Evolutionary conservation across 208 protist species (phyloP).

Genomic region (Tetramitus jugosus): DNA sequence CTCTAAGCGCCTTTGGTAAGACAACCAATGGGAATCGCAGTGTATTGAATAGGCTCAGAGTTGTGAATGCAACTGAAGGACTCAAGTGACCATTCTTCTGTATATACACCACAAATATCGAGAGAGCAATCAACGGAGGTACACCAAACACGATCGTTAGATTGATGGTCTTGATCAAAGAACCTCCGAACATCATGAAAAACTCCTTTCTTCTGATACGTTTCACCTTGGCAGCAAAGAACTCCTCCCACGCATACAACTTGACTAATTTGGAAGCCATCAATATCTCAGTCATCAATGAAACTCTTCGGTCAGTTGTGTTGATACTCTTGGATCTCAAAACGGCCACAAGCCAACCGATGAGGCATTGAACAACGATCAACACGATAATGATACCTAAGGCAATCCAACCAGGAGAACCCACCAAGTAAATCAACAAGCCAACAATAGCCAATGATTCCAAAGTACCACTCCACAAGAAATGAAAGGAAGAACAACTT

Average conservation of each 20-base stretch:
- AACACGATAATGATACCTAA: background rate
- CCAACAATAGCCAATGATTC: background rate
- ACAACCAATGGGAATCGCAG: background rate
- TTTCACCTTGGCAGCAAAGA: conserved; percentile 39
- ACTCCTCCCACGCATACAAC: conserved; percentile 68
- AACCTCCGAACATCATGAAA: conserved; percentile 38
- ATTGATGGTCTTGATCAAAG: background rate
- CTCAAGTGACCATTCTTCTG: background rate
- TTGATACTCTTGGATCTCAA: background rate
- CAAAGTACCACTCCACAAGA: background rate
- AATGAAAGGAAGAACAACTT: background rate
- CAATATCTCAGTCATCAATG: too few relatives aligned
- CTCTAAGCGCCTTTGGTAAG: background rate
- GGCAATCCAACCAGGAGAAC: background rate
- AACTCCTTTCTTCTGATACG: conserved; percentile 41
- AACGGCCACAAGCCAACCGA: background rate
- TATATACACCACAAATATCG: background rate
- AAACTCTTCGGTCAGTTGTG: background rate
- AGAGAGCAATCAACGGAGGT: too few relatives aligned
- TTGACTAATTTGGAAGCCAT: conserved; percentile 74
- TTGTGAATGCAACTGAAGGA: background rate
- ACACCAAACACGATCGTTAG: background rate
- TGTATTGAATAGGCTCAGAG: background rate
- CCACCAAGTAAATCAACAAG: background rate
- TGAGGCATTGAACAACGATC: background rate